Evolutionary conservation across 495 filamentous ascomycete species (phyloP).

Genomic region (Tetracladium setigerum): DNA sequence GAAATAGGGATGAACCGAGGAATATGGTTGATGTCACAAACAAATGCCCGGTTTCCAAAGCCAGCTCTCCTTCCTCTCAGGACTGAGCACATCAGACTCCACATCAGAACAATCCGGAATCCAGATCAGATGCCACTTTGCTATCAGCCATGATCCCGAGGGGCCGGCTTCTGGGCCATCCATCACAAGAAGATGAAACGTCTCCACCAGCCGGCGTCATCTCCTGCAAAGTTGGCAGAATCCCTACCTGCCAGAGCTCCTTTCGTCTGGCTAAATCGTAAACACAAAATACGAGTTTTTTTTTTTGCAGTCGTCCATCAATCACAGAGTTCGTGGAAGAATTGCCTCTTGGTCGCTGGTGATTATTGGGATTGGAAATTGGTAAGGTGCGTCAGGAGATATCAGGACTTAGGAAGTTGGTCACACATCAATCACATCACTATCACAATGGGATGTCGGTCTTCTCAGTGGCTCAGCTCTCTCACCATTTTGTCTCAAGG

Average conservation of each 20-base stretch:
- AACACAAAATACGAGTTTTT: background rate
- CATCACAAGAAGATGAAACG: constrained; percentile 8
- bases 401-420: background rate
- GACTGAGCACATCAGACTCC: background rate
- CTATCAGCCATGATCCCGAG: too few relatives aligned
- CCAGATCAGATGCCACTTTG: constrained; percentile 8
- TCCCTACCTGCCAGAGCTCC: background rate
- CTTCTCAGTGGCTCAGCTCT: too few relatives aligned
- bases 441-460: too few relatives aligned
- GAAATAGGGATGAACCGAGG: too few relatives aligned
- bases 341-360: background rate
- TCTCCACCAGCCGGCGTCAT: constrained; percentile 10
- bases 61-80: too few relatives aligned
- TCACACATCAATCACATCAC: too few relatives aligned
- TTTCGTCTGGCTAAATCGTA: background rate
- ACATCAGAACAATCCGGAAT: constrained; percentile 1
- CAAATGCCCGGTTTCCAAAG: too few relatives aligned
- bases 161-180: too few relatives aligned
- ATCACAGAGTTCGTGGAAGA: background rate
- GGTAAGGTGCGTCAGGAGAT: background rate
- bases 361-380: background rate
- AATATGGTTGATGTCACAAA: too few relatives aligned
- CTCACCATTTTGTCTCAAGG: too few relatives aligned
- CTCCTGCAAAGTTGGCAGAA: constrained; percentile 16
- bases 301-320: background rate